These are phyloP conservation scores for Trichomonas vaginalis DNA, from an alignment of 208 protist species.

Conservation along the genomic window DNA sequence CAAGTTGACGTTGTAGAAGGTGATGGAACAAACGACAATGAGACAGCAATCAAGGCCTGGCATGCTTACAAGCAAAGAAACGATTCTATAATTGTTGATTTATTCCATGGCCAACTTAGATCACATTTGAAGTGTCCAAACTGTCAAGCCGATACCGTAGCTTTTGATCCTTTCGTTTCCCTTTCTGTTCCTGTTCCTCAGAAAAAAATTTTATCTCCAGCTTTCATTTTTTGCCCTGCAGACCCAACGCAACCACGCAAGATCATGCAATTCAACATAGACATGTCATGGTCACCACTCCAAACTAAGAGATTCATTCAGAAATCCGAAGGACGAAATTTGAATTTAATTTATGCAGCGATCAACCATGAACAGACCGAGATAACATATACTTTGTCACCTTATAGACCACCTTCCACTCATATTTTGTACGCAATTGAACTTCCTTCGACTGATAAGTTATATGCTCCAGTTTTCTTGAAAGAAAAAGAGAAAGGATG, in stretches of 20 bases:
- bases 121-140: neutral
- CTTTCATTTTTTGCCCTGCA: neutral
- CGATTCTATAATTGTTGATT: neutral
- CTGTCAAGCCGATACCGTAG: neutral
- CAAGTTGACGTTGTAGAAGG: conserved; percentile 2
- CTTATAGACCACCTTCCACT: neutral
- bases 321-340: neutral
- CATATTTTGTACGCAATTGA: neutral
- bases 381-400: neutral
- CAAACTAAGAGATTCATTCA: neutral
- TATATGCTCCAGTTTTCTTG: neutral
- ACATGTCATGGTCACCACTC: neutral
- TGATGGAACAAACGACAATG: neutral
- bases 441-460: neutral
- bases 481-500: neutral
- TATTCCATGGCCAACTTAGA: neutral
- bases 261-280: neutral
- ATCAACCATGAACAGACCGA: neutral
- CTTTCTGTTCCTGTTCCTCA: neutral
- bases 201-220: neutral
- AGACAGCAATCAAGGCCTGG: neutral
- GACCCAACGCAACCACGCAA: neutral
- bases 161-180: conserved; percentile 2
- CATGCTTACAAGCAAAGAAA: neutral
- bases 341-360: neutral